A percentile compares a stretch with the other conserved stretches of the same genome.
phyloP scores from a whole-genome alignment of 2,329 filamentous ascomycete genomes.

The Sphaerulina vaccinii region DNA sequence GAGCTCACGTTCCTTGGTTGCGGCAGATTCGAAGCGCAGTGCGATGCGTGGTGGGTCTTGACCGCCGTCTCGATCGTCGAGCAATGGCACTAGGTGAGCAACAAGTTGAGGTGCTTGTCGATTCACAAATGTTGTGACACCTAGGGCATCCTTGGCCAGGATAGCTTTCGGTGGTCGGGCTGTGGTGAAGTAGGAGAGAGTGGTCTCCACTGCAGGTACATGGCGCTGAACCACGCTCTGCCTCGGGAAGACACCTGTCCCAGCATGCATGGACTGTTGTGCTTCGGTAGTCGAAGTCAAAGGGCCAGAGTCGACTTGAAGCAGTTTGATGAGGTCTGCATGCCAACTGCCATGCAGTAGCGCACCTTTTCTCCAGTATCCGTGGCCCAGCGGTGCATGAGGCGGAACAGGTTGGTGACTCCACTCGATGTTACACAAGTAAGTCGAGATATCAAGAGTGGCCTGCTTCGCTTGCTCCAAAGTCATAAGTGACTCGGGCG shows the following conservation, averaged over 20 bases:
- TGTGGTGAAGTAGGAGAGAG: constrained; percentile 5
- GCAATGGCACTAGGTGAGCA: constrained; percentile 6
- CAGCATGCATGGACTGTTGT: not conserved
- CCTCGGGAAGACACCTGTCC: not conserved
- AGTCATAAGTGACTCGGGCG: not conserved
- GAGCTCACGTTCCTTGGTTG: constrained; percentile 3
- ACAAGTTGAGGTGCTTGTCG: not conserved
- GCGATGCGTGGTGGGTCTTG: constrained; percentile 16
- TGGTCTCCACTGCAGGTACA: not conserved
- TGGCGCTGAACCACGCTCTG: not conserved
- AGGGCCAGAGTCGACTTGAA: not conserved
- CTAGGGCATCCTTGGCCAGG: not conserved
- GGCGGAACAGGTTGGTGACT: not conserved
- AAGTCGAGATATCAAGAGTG: not conserved
- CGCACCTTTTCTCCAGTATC: not conserved
- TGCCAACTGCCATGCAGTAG: not conserved
- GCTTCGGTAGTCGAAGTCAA: not conserved
- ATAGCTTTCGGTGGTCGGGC: not conserved
- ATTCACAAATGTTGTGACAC: not conserved
- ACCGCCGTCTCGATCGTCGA: not conserved
- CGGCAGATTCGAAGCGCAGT: constrained; percentile 20
- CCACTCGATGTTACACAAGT: not conserved
- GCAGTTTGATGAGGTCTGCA: not conserved
- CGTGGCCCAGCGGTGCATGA: not conserved
- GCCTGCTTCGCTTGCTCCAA: not conserved